These are phyloP conservation scores for Podila clonocystis DNA, from an alignment of 192 early-diverging fungal genomes.

Conservation along the genomic window DNA sequence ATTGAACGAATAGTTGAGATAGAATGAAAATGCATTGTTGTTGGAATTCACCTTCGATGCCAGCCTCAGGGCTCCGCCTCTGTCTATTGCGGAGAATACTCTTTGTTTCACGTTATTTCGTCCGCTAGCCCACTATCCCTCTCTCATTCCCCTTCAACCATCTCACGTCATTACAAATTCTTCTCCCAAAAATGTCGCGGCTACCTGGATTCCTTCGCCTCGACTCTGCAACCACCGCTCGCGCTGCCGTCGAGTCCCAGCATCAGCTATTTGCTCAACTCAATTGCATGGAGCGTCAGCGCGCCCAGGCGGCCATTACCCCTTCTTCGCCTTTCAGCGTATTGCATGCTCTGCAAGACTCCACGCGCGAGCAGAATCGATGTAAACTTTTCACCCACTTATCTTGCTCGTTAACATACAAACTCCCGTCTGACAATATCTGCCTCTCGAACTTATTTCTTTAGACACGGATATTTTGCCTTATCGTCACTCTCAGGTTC, in stretches of 20 bases:
- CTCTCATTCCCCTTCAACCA: background rate
- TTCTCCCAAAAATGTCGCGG: background rate
- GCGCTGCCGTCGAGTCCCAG: background rate
- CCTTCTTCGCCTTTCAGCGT: slow-evolving; percentile 25
- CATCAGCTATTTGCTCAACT: slow-evolving; percentile 16
- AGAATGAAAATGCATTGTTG: background rate
- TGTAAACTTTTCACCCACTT: slow-evolving; percentile 25
- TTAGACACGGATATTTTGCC: slow-evolving; percentile 33
- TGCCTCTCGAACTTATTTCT: slow-evolving; percentile 9
- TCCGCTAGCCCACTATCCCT: background rate
- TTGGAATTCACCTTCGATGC: background rate
- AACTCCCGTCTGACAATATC: background rate
- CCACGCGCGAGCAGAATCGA: slow-evolving; percentile 43
- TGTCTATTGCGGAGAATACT: too few species aligned
- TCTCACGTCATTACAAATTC: background rate
- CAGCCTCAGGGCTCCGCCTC: too few species aligned
- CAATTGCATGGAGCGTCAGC: slow-evolving; percentile 17
- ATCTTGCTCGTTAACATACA: background rate
- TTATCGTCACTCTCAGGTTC: slow-evolving; percentile 24
- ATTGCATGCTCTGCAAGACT: background rate
- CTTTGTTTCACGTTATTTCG: background rate
- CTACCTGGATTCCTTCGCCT: slow-evolving; percentile 34
- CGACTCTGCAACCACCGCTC: background rate
- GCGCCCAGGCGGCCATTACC: slow-evolving; percentile 6
- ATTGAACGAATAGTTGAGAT: background rate